Percentiles rank a stretch among this genome's conserved stretches.
Conservation (phyloP, 2,329 filamentous ascomycete species). For the Fulvia fulva region DNA sequence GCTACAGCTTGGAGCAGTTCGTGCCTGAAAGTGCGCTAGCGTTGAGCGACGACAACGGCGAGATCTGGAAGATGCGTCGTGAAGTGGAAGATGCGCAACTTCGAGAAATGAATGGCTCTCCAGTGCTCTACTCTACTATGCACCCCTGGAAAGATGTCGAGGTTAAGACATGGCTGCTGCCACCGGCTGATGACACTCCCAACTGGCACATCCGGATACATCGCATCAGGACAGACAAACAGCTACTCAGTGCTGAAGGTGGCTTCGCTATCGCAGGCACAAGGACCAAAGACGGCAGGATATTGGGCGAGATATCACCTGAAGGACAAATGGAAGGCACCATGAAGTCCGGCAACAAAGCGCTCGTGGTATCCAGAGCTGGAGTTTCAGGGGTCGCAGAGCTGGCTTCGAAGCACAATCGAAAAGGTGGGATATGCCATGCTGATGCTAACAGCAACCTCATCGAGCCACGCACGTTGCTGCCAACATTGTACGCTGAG, state of each 20-base stretch:
- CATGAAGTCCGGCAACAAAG: conserved; percentile 31
- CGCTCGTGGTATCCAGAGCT: conserved; percentile 46
- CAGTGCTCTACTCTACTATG: conserved; percentile 67
- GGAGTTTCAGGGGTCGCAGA: conserved; percentile 52
- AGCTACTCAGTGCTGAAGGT: conserved; percentile 69
- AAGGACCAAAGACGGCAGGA: conserved; percentile 55
- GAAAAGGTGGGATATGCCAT: conserved; percentile 64
- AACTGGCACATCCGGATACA: conserved; percentile 70
- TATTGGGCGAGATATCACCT: conserved; percentile 44
- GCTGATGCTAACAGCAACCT: conserved; percentile 78
- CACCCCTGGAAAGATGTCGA: conserved; percentile 66
- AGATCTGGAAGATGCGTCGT: conserved; percentile 74
- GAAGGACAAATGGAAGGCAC: conserved; percentile 41
- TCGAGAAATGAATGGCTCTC: conserved; percentile 50
- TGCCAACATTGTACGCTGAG: conserved; percentile 65
- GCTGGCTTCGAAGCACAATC: conserved; percentile 32
- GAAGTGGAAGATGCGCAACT: conserved; percentile 62
- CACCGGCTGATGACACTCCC: conserved; percentile 54
- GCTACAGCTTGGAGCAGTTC: conserved; percentile 72
- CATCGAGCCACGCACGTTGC: conserved; percentile 65
- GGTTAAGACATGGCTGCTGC: conserved; percentile 62
- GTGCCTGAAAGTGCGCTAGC: conserved; percentile 72
- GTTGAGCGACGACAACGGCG: conserved; percentile 70
- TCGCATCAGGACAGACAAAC: conserved; percentile 55
- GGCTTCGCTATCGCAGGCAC: conserved; percentile 66